Evolutionary conservation across 805 yeast genomes (phyloP).

Genomic region (Diddensiella transvaalensis): DNA sequence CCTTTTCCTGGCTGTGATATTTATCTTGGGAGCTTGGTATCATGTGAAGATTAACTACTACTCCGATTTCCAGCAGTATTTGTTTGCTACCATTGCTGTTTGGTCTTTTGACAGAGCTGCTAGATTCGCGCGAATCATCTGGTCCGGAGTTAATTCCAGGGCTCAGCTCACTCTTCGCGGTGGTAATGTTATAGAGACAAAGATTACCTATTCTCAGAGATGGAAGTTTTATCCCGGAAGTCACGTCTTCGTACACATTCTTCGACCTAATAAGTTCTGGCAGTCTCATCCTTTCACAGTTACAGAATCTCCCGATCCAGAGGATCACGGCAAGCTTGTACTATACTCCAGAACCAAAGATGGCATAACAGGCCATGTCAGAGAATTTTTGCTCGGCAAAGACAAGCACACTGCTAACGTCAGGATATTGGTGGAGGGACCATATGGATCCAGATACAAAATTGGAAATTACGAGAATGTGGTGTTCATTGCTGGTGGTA

Average conservation of each 20-base stretch:
- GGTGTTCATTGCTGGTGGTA: constrained; percentile 68
- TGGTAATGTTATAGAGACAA: constrained; percentile 24
- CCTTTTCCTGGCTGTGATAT: constrained; percentile 49
- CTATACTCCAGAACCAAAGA: constrained; percentile 16
- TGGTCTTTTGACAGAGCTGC: constrained; percentile 68
- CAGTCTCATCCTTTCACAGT: constrained; percentile 73
- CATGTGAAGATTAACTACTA: constrained; percentile 37
- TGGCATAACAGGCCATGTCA: constrained; percentile 20
- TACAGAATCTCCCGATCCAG: constrained; percentile 15
- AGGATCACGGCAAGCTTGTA: constrained; percentile 14
- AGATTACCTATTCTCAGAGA: constrained; percentile 38
- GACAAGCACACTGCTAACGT: constrained; percentile 13
- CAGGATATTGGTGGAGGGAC: constrained; percentile 53
- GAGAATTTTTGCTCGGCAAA: constrained; percentile 11
- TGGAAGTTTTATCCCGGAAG: constrained; percentile 55
- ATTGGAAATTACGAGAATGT: constrained; percentile 52
- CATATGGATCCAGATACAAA: constrained; percentile 59
- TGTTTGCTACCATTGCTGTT: constrained; percentile 53
- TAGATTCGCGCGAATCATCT: constrained; percentile 48
- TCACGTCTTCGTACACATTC: constrained; percentile 54
- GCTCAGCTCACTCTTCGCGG: constrained; percentile 15
- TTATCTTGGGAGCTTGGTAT: constrained; percentile 54
- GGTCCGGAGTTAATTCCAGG: constrained; percentile 6
- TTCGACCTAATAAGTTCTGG: constrained; percentile 52
- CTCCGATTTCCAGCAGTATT: constrained; percentile 29